phyloP scores from a whole-genome alignment of 2,329 filamentous ascomycete species.

The Tolypocladium guangdongense region DNA sequence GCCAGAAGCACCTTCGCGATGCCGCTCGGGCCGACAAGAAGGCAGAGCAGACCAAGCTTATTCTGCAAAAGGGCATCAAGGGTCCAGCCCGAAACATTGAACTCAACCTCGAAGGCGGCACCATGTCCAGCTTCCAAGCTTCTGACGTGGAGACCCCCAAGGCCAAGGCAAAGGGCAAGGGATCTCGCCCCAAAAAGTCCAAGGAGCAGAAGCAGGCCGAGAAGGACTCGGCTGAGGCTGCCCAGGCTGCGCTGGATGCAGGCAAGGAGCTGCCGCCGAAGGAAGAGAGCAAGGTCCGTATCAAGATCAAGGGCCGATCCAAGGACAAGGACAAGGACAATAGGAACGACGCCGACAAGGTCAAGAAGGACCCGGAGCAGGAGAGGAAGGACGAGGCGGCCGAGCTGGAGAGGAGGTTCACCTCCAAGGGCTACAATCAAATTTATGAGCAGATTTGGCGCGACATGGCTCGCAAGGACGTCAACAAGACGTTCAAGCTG shows the following conservation, averaged over 20 bases:
- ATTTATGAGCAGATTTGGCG: constrained; percentile 97
- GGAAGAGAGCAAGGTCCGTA: constrained; percentile 49
- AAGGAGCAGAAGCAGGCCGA: constrained; percentile 78
- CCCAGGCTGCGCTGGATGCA: constrained; percentile 72
- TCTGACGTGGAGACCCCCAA: constrained; percentile 44
- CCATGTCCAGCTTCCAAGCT: constrained; percentile 73
- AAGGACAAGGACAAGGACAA: constrained; percentile 34
- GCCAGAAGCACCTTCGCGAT: constrained; percentile 68
- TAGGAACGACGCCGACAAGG: constrained; percentile 29
- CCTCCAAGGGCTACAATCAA: constrained; percentile 89
- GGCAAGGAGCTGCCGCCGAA: constrained; percentile 57
- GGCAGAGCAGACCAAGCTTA: constrained; percentile 78
- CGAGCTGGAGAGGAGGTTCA: constrained; percentile 55
- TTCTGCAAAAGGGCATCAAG: constrained; percentile 78
- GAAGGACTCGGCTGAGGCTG: constrained; percentile 73
- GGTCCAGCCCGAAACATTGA: constrained; percentile 61
- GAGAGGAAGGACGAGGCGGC: constrained; percentile 40
- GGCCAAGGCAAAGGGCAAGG: constrained; percentile 42
- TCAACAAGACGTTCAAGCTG: constrained; percentile 83
- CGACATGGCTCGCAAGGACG: constrained; percentile 85
- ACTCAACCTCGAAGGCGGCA: constrained; percentile 73
- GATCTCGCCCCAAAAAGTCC: constrained; percentile 76
- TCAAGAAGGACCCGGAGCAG: constrained; percentile 34
- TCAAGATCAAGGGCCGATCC: constrained; percentile 47
- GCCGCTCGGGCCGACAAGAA: constrained; percentile 89